Base-by-base conservation (phyloP, 352 stramenopile genomes). In the Phytophthora cryptogea region DNA sequence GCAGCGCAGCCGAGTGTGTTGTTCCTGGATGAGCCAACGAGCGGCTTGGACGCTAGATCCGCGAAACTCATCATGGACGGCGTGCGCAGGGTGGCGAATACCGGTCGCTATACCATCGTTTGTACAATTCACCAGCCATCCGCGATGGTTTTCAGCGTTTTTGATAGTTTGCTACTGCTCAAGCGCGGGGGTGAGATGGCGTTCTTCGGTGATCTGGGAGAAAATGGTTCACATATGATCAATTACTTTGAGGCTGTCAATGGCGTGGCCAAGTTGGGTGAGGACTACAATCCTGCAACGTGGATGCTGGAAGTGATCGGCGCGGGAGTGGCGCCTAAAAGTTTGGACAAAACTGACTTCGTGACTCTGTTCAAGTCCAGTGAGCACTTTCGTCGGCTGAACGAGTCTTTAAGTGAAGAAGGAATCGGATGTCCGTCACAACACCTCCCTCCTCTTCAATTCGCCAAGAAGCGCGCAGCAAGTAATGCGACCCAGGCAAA, bases 1-100 rank as follows among this genome's bases (percentile, higher is more conserved):
- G 83, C 92, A n/a, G 83, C 77, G 4, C 84, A 88, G 42, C 78
- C 89, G 28, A 73, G 68, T 16, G 58, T 96, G 13, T 42, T 96
- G 5, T 94, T 96, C 60, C 43, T 86, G 40, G 79, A 88, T 33
- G 79, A 88, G 31, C 79, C 79, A 3, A 89, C 78, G 3, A 83
- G 68, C 13, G 67, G 76, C 0, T 53, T 97, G 1, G 89, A 96
- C 62, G 78, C 74, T 88, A 45, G 55, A 20, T 47, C 41, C 17
- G 41, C 41, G 20, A 47, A 47, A 26, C 35, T 61, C 42, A 54
- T 61, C 43, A 50, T 55, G 54, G 47, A 63, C 30, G 54, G 54
- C 2, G 45, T 63, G 8, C 54, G 54, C 17, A 63, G 55, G 39
- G 41, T 63, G 13, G 54, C 54, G 8, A 37, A 52, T n/a, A 53